Evolutionary conservation across 306 rosid genomes (phyloP).

Genomic region (Spatholobus suberectus): DNA sequence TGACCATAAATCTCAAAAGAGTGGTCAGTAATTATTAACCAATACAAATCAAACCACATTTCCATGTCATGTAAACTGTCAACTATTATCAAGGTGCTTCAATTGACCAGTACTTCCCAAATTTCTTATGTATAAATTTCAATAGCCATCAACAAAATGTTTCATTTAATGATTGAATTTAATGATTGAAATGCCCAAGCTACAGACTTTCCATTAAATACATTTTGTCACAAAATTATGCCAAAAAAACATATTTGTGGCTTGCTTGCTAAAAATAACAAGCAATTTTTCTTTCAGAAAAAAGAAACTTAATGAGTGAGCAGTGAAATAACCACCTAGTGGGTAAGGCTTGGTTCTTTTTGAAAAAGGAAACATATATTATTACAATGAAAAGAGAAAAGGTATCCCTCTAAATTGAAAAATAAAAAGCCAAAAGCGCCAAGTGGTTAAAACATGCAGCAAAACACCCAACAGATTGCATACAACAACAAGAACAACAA

Average conservation of each 20-base stretch:
- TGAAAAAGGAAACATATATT: not conserved
- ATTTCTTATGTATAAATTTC: not conserved
- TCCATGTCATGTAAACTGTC: not conserved
- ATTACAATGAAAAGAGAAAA: too few species aligned
- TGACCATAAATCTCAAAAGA: slow-evolving; percentile 24
- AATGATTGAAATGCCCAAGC: not conserved
- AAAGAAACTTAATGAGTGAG: too few species aligned
- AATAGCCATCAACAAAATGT: not conserved
- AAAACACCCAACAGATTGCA: too few species aligned
- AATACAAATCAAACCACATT: slow-evolving; percentile 11
- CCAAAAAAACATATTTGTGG: too few species aligned
- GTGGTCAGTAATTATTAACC: not conserved
- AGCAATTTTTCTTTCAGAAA: not conserved
- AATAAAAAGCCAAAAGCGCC: too few species aligned
- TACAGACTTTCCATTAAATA: too few species aligned
- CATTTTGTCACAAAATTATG: too few species aligned
- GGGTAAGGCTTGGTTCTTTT: not conserved
- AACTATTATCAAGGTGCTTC: not conserved
- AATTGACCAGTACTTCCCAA: not conserved
- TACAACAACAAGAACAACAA: too few species aligned
- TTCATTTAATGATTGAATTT: not conserved
- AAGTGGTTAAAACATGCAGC: too few species aligned
- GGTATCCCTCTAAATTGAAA: too few species aligned
- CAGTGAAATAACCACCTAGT: not conserved
- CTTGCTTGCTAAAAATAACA: not conserved